Percentiles rank a stretch among this genome's conserved stretches.
These are phyloP conservation scores for Ilex aquifolium DNA, from an alignment of 257 asterid species.

Conservation along the genomic window DNA sequence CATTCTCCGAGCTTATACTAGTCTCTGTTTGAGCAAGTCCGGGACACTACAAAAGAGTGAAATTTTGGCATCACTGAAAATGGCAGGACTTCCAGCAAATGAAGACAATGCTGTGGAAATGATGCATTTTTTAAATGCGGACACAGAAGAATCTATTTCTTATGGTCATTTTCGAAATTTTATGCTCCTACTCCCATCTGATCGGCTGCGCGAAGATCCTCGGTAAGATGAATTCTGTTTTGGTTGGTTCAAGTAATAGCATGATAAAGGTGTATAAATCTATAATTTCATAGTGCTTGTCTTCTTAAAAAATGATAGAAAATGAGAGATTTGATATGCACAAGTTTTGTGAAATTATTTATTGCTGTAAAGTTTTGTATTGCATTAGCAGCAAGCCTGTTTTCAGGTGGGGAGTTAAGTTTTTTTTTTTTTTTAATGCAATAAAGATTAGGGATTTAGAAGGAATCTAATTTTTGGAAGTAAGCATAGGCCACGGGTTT, in stretches of 20 bases:
- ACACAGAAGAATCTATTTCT: conserved; percentile 89
- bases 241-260: neutral
- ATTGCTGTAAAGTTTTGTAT: too few relatives aligned
- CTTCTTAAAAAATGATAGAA: neutral
- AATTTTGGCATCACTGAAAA: conserved; percentile 75
- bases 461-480: too few relatives aligned
- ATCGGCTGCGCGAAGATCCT: conserved; percentile 96
- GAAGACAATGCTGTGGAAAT: conserved; percentile 99
- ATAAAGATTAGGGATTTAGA: too few relatives aligned
- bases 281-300: too few relatives aligned
- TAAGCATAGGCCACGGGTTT: too few relatives aligned
- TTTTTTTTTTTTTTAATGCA: too few relatives aligned
- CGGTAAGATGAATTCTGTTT: conserved; percentile 44
- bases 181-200: conserved; percentile 96
- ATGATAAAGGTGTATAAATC: neutral
- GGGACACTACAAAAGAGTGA: conserved; percentile 93
- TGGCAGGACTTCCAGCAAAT: conserved; percentile 96
- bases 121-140: conserved; percentile 97
- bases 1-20: conserved; percentile 91
- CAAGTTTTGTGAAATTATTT: neutral
- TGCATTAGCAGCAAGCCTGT: too few relatives aligned
- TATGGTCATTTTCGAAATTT: conserved; percentile 96
- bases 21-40: conserved; percentile 96
- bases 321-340: neutral
- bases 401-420: too few relatives aligned